Percentiles rank a stretch among this genome's conserved stretches.
Conservation (phyloP, 1,284 basidiomycete species). For the Erythrobasidium hasegawianum region DNA sequence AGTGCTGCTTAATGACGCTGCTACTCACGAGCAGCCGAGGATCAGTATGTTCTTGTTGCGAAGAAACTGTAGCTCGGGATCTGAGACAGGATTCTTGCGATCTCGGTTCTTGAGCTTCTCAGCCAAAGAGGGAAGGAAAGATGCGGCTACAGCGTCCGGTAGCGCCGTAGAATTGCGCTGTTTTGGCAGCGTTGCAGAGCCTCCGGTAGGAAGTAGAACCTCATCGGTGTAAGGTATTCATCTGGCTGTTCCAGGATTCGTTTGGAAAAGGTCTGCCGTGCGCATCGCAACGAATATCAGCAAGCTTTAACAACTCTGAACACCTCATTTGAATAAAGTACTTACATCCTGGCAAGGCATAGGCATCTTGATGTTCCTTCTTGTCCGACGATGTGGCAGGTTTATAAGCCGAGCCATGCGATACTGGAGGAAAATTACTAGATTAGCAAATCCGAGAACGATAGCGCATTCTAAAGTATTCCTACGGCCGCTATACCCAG, state of each 20-base stretch:
- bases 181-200: background rate
- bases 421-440: too few species aligned
- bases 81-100: background rate
- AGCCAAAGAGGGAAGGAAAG: background rate
- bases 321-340: too few species aligned
- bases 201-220: background rate
- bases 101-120: background rate
- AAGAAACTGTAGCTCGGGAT: background rate
- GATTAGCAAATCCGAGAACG: too few species aligned
- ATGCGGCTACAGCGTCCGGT: background rate
- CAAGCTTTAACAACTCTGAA: too few species aligned
- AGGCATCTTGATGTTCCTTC: too few species aligned
- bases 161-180: background rate
- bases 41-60: conserved; percentile 5
- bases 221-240: conserved; percentile 3
- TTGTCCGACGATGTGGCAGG: too few species aligned
- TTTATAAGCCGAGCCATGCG: too few species aligned
- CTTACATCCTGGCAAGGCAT: too few species aligned
- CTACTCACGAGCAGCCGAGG: background rate
- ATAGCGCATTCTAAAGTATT: too few species aligned
- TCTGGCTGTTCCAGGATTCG: background rate
- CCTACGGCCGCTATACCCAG: too few species aligned
- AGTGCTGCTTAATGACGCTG: too few species aligned
- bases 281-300: too few species aligned
- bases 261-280: background rate